These are phyloP conservation scores for Monosporozyma siamensis DNA, from an alignment of 805 yeast genomes.

Conservation along the genomic window DNA sequence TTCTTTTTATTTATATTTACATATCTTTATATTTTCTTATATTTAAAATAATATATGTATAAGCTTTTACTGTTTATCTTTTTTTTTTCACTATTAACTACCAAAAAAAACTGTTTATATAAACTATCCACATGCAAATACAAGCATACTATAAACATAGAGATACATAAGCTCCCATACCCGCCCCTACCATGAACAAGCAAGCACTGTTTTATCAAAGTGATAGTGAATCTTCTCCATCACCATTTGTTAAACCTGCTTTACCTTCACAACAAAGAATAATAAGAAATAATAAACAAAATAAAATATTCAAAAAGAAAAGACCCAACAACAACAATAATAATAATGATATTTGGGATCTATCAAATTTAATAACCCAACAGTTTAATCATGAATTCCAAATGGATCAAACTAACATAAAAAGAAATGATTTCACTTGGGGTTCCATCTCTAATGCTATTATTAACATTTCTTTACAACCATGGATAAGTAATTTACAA, in stretches of 20 bases:
- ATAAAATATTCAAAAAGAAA: conserved; percentile 3
- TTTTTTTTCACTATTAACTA: background rate
- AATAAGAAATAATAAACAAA: conserved; percentile 1
- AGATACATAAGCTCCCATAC: too few relatives aligned
- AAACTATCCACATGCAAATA: too few relatives aligned
- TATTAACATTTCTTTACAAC: conserved; percentile 13
- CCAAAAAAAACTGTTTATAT: too few relatives aligned
- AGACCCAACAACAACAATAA: too few relatives aligned
- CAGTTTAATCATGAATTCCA: conserved; percentile 17
- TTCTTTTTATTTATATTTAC: background rate
- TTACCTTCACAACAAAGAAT: too few relatives aligned
- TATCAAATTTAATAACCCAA: conserved; percentile 14
- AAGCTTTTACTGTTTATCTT: background rate
- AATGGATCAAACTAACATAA: conserved; percentile 5
- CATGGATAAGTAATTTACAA: conserved; percentile 20
- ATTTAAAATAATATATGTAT: background rate
- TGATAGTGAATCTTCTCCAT: background rate
- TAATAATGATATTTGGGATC: conserved; percentile 19
- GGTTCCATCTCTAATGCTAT: conserved; percentile 15
- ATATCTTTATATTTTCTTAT: background rate
- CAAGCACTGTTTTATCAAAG: background rate
- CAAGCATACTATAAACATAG: too few relatives aligned
- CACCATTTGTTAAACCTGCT: background rate
- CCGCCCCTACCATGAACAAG: background rate
- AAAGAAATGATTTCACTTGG: conserved; percentile 18